These are phyloP conservation scores for Tuber indicum DNA, from an alignment of 495 filamentous ascomycete genomes.

Conservation along the genomic window DNA sequence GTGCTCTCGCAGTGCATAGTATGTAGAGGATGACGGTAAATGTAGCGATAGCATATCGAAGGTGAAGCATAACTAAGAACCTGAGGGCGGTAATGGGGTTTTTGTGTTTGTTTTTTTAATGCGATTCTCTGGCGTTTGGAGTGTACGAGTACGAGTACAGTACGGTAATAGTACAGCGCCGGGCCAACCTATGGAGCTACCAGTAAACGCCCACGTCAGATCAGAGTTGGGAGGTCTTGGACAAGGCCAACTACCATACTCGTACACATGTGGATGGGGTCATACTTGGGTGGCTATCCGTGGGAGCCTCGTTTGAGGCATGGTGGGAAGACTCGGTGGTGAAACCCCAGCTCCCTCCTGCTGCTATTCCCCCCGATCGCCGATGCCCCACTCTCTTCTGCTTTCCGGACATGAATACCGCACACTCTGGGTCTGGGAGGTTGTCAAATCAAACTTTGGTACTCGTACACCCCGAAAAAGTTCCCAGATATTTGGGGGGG, in stretches of 20 bases:
- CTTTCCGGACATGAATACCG: background rate
- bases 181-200: too few relatives aligned
- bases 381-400: background rate
- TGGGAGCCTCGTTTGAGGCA: background rate
- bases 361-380: background rate
- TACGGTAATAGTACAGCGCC: background rate
- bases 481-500: background rate
- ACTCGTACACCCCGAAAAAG: background rate
- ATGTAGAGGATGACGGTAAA: background rate
- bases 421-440: background rate
- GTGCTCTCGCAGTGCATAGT: background rate
- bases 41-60: background rate
- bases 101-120: background rate
- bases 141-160: background rate
- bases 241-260: background rate
- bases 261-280: too few relatives aligned
- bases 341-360: background rate
- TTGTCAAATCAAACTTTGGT: background rate
- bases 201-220: background rate
- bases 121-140: background rate
- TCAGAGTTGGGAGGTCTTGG: background rate
- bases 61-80: background rate
- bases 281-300: background rate
- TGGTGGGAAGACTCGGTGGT: background rate
- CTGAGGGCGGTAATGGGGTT: background rate